These are phyloP conservation scores for Cytospora mali DNA, from an alignment of 2,329 filamentous ascomycete species.

Conservation along the genomic window DNA sequence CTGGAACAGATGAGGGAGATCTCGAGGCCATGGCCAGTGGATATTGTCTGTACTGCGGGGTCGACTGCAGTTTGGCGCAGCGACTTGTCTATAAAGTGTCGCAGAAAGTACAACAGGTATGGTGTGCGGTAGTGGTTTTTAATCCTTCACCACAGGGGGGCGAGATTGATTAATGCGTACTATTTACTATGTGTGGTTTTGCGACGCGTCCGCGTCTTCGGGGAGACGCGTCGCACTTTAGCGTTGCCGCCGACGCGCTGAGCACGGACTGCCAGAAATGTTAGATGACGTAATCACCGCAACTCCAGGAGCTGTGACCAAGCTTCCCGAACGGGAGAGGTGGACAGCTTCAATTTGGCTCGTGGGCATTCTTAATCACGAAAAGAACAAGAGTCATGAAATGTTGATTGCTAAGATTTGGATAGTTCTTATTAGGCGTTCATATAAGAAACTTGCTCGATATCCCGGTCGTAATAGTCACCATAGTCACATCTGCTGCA, in stretches of 20 bases:
- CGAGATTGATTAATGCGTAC: too few species aligned
- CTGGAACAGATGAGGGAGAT: not conserved
- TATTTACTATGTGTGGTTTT: not conserved
- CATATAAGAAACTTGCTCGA: too few species aligned
- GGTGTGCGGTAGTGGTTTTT: not conserved
- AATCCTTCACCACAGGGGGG: too few species aligned
- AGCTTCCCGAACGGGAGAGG: not conserved
- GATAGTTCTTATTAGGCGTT: too few species aligned
- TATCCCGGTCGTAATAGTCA: too few species aligned
- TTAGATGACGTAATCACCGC: conserved; percentile 8
- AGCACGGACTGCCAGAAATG: not conserved
- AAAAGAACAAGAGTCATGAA: not conserved
- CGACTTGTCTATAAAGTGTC: not conserved
- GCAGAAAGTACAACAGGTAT: not conserved
- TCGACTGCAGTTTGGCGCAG: not conserved
- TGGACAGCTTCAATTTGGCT: not conserved
- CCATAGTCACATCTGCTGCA: not conserved
- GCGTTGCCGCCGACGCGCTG: not conserved
- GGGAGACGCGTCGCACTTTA: conserved; percentile 27
- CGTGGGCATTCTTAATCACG: not conserved
- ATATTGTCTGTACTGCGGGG: too few species aligned
- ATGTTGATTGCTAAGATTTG: too few species aligned
- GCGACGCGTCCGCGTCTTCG: conserved; percentile 12
- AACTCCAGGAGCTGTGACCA: not conserved
- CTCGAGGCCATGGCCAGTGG: conserved; percentile 1